phyloP scores from a whole-genome alignment of 2,329 filamentous ascomycete genomes.

The Fragosphaeria purpurea region DNA sequence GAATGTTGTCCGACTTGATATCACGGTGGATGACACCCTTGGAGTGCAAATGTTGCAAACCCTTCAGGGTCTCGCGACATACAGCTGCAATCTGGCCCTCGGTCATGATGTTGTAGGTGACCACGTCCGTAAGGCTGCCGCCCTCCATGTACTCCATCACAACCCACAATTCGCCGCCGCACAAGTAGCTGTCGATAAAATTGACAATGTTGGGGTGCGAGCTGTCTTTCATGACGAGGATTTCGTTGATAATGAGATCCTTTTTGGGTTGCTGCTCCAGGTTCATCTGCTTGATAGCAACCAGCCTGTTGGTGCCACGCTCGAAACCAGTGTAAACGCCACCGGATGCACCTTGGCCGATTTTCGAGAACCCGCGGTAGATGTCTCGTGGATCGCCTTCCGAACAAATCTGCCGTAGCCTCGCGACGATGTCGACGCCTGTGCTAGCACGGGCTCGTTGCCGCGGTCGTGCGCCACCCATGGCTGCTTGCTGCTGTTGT shows the following conservation, averaged over 20 bases:
- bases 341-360: slow-evolving; percentile 93
- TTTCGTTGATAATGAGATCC: slow-evolving; percentile 98
- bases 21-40: slow-evolving; percentile 98
- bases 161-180: slow-evolving; percentile 88
- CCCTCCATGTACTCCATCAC: slow-evolving; percentile 99
- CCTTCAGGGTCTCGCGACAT: slow-evolving; percentile 84
- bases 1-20: slow-evolving; percentile 98
- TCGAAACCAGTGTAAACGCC: slow-evolving; percentile 92
- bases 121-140: slow-evolving; percentile 92
- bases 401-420: slow-evolving; percentile 81
- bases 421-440: slow-evolving; percentile 69
- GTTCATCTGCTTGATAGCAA: slow-evolving; percentile 99
- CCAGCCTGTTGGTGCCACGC: slow-evolving; percentile 70
- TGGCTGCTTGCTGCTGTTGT: slow-evolving; percentile 18
- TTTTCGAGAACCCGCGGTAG: slow-evolving; percentile 83
- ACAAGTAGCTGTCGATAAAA: slow-evolving; percentile 94
- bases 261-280: slow-evolving; percentile 98
- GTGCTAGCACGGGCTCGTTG: slow-evolving; percentile 72
- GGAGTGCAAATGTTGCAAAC: slow-evolving; percentile 88
- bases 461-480: slow-evolving; percentile 49
- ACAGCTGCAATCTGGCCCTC: slow-evolving; percentile 96
- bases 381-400: slow-evolving; percentile 80
- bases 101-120: slow-evolving; percentile 98
- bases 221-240: slow-evolving; percentile 98
- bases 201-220: slow-evolving; percentile 98